Evolutionary conservation across 768 basidiomycete species (phyloP).

Genomic region (Rhodotorula toruloides): DNA sequence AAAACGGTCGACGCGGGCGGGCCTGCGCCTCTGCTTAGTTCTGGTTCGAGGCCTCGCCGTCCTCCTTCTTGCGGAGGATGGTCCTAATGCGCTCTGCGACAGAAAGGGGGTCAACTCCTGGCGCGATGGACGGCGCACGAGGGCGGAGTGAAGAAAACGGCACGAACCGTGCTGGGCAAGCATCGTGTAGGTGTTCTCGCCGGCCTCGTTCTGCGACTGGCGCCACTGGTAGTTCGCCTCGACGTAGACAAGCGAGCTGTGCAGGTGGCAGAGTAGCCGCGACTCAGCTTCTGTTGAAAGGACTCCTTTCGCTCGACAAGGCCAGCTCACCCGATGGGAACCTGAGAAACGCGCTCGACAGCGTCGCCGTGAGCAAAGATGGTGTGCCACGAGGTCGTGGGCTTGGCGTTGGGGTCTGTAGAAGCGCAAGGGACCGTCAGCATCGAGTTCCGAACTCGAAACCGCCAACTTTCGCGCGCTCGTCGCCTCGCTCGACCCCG

Average conservation of each 20-base stretch:
- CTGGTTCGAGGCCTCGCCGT: no score
- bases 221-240: constrained; percentile 58
- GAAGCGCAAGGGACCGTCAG: not conserved
- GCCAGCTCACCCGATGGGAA: constrained; percentile 57
- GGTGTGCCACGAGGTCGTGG: constrained; percentile 67
- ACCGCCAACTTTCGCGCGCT: not conserved
- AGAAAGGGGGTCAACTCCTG: no score
- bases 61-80: no score
- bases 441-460: not conserved
- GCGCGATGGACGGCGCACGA: no score
- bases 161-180: constrained; percentile 25
- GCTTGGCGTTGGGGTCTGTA: constrained; percentile 54
- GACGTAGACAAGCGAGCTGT: constrained; percentile 62
- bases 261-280: not conserved
- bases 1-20: no score
- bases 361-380: constrained; percentile 67
- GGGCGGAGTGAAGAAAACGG: no score
- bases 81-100: no score
- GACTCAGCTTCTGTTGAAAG: no score
- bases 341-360: constrained; percentile 61
- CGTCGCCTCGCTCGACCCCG: not conserved
- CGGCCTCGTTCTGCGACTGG: constrained; percentile 28
- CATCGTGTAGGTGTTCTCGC: constrained; percentile 23
- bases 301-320: no score
- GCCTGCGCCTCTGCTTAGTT: no score